Percentiles rank a stretch among this genome's conserved stretches.
Conservation (phyloP, 257 asterid species). For the Coffea eugenioides region DNA sequence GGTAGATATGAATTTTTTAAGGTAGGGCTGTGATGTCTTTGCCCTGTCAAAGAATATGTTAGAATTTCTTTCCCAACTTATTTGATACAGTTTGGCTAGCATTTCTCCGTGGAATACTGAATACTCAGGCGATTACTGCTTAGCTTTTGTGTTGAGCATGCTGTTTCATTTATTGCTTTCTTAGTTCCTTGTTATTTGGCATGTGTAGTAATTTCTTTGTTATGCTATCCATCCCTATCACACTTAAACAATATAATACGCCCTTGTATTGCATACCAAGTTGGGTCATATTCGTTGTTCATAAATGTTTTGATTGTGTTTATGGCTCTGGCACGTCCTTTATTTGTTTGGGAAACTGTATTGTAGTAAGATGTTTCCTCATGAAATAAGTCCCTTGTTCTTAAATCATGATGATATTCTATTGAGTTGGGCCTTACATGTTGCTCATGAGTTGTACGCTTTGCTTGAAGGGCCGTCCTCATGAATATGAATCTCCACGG, state of each 20-base stretch:
- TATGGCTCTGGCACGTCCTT: background rate
- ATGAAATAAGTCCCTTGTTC: background rate
- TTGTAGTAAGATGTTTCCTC: background rate
- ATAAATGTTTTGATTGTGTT: background rate
- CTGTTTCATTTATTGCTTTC: background rate
- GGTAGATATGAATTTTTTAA: constrained; percentile 52
- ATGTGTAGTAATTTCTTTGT: background rate
- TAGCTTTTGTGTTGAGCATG: constrained; percentile 3
- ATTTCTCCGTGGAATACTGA: background rate
- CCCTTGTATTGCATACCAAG: background rate
- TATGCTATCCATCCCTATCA: background rate
- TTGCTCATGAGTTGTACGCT: constrained; percentile 7
- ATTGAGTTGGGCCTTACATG: background rate
- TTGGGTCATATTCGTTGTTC: background rate
- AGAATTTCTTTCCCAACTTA: background rate
- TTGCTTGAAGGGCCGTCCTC: constrained; percentile 52
- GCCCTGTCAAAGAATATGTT: background rate
- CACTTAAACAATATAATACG: background rate
- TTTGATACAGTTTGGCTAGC: background rate
- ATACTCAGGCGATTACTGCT: background rate
- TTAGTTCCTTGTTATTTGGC: background rate
- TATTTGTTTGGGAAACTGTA: background rate
- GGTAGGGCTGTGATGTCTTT: constrained; percentile 34
- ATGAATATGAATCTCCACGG: constrained; percentile 54
- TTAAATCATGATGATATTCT: constrained; percentile 2